Conservation (phyloP, 2,329 filamentous ascomycete genomes). For the Epichloe baconii region DNA sequence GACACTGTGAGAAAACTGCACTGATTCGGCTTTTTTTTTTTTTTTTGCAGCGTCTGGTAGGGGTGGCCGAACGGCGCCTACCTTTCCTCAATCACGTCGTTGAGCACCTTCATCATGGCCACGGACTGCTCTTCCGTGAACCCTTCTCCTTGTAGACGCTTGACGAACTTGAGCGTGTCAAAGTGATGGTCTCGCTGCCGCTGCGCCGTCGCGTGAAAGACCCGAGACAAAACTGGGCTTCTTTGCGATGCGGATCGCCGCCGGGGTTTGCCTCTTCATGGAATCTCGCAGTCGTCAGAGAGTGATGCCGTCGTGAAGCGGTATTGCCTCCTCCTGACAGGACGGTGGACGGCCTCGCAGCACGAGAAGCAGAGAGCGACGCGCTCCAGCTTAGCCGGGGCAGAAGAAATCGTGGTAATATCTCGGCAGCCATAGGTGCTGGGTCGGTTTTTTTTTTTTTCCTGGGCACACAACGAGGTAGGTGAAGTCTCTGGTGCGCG, state of each 20-base stretch:
- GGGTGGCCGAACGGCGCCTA: slow-evolving; percentile 15
- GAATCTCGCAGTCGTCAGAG: not conserved
- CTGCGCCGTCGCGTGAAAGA: slow-evolving; percentile 53
- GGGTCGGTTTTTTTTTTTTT: slow-evolving; percentile 1
- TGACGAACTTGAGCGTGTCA: slow-evolving; percentile 94
- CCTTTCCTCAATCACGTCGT: slow-evolving; percentile 95
- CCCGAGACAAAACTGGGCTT: slow-evolving; percentile 21
- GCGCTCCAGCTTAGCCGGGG: slow-evolving; percentile 41
- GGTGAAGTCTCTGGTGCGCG: not conserved
- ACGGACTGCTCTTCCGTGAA: slow-evolving; percentile 92
- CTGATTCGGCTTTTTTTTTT: too few species aligned
- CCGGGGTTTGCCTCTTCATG: slow-evolving; percentile 1
- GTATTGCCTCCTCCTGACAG: slow-evolving; percentile 8
- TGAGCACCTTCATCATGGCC: slow-evolving; percentile 96
- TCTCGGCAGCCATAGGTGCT: slow-evolving; percentile 20
- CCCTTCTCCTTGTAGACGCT: slow-evolving; percentile 76
- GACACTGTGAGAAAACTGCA: too few species aligned
- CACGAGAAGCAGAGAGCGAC: slow-evolving; percentile 14
- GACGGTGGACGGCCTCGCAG: slow-evolving; percentile 9
- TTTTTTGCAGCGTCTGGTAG: too few species aligned
- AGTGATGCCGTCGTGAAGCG: slow-evolving; percentile 1
- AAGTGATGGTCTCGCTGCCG: slow-evolving; percentile 78
- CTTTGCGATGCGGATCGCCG: not conserved
- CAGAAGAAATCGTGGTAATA: slow-evolving; percentile 39
- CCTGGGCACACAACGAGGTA: not conserved